Evolutionary conservation across 768 basidiomycete species (phyloP), one percentile per base, ranked within the genome.

Genomic region (Hortiboletus flavorubellus): DNA sequence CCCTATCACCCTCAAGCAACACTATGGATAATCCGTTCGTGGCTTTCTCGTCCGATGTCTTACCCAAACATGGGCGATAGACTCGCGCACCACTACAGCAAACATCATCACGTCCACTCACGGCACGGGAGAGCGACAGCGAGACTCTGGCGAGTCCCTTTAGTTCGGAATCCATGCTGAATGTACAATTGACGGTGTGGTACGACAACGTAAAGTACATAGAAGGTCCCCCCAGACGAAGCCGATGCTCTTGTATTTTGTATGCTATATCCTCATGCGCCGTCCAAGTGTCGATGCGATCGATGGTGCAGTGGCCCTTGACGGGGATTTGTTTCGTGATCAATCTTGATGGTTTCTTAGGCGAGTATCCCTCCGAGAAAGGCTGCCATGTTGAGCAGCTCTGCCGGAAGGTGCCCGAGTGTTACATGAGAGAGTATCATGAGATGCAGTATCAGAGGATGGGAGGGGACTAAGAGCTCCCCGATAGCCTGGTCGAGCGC

Each of bases 321-420:
- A 96, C 80, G 8, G 97, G 95, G 14, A 95, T 80, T 72, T 99
- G 96, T 64, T 84, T 86, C 54, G 96, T 99, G 64, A 96, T 87
- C 73, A 98, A 21, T 80, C 80, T 99, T 98, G 79, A 98, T 98
- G 7, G 86, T 85, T 68, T 99, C 97, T 63, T 99, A 97, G 23
- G 95, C 93, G 18, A 98, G 87, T 35, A 98, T 71, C 3, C 97
- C 97, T 2, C 97, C 97, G 0, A 98, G 76, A 65, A 98, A 84
- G 2, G 95, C 95, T 0, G 96, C 92, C 2, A 87, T 94, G 60
- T 94, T 98, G 7, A 96, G 96, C 4, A 98, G 73, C 64, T 96
- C 93, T 4, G 91, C 86, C 86, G 0, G 80, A 85, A 2, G 89
- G 91, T 8, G 92, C 78, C 2, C 93, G 88, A 12, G 78, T 85